phyloP scores from a whole-genome alignment of 352 stramenopile genomes.

The Plasmopara halstedii region DNA sequence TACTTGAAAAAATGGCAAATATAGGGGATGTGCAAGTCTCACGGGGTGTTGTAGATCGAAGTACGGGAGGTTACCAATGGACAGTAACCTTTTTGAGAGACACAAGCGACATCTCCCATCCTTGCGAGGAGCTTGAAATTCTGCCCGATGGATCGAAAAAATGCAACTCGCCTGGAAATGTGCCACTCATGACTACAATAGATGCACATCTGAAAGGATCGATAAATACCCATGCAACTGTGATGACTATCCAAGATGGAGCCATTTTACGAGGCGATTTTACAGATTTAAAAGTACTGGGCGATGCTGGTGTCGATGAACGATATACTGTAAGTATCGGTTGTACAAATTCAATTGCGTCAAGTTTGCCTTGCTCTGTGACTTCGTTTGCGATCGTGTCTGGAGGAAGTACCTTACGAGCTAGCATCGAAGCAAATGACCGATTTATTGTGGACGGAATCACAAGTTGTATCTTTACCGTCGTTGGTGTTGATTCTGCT shows the following conservation, averaged over 20 bases:
- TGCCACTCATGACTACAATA: constrained; percentile 70
- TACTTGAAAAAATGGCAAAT: constrained; percentile 91
- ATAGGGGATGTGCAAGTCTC: constrained; percentile 91
- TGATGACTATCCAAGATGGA: constrained; percentile 37
- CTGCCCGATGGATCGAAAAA: constrained; percentile 41
- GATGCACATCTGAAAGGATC: constrained; percentile 24
- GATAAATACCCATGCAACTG: constrained; percentile 9
- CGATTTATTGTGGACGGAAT: constrained; percentile 50
- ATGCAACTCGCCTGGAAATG: constrained; percentile 91
- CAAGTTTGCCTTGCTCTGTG: constrained; percentile 2
- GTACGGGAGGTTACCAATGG: constrained; percentile 93
- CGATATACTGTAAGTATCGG: constrained; percentile 21
- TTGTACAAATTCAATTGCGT: constrained; percentile 3
- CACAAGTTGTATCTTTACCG: constrained; percentile 40
- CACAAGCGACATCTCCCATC: constrained; percentile 21
- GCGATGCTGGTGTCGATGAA: constrained; percentile 49
- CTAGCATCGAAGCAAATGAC: constrained; percentile 23
- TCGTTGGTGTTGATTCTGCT: constrained; percentile 10
- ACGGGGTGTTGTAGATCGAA: constrained; percentile 69
- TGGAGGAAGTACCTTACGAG: constrained; percentile 24
- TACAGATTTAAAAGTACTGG: constrained; percentile 75
- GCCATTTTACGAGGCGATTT: constrained; percentile 86
- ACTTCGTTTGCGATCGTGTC: constrained; percentile 7
- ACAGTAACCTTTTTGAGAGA: constrained; percentile 93
- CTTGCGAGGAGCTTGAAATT: constrained; percentile 56